These are phyloP conservation scores for Alternaria arborescens DNA, from an alignment of 2,329 filamentous ascomycete species.

Conservation along the genomic window DNA sequence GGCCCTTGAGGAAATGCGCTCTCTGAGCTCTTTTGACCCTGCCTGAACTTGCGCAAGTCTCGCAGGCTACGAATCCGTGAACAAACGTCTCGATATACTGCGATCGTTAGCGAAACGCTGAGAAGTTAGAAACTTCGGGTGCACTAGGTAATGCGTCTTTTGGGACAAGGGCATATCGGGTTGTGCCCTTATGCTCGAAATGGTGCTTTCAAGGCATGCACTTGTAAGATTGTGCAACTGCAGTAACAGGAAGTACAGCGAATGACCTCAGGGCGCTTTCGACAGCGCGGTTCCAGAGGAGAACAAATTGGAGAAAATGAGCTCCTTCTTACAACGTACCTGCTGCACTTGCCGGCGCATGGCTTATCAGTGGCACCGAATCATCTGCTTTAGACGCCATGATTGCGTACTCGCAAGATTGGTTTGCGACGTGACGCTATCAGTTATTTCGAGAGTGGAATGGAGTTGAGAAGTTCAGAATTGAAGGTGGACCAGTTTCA, in stretches of 20 bases:
- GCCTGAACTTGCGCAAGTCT: constrained; percentile 8
- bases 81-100: constrained; percentile 13
- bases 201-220: neutral
- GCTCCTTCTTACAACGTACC: constrained; percentile 1
- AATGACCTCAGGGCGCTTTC: neutral
- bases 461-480: neutral
- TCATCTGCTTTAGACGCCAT: constrained; percentile 6
- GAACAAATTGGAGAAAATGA: neutral
- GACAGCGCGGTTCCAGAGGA: neutral
- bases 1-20: neutral
- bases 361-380: neutral
- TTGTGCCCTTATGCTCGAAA: neutral
- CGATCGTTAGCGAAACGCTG: neutral
- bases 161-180: neutral
- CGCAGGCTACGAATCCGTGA: constrained; percentile 9
- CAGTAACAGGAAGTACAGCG: neutral
- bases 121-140: neutral
- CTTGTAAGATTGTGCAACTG: neutral
- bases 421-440: neutral
- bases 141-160: neutral
- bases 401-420: neutral
- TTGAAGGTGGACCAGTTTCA: neutral
- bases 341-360: constrained; percentile 6
- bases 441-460: neutral
- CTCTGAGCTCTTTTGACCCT: neutral